Evolutionary conservation across 768 basidiomycete genomes (phyloP), one percentile per base, ranked within the genome.

Genomic region (Rhodotorula kratochvilovae): DNA sequence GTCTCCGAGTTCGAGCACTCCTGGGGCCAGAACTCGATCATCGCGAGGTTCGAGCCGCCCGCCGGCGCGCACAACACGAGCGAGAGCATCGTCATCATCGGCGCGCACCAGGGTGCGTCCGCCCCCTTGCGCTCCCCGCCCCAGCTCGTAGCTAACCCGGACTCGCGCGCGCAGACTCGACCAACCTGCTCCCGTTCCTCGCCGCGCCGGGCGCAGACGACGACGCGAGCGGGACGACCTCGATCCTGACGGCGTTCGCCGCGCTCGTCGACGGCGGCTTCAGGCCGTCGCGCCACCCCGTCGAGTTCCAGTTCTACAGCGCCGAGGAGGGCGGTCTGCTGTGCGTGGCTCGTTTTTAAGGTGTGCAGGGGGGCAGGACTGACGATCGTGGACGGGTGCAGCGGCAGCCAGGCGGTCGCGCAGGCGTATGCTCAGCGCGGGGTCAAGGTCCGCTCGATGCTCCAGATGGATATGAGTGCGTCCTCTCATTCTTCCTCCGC

Each of bases 241-340:
- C 76, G 5, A 79, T 79, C 57, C 73, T 83, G 39, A 78, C 80
- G 64, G 82, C 81, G 21, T 79, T 82, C 78, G 65, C 74, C 25
- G 77, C 78, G 7, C 79, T 83, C 31, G 77, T 79, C 58, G 65
- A 72, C 21, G 66, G 76, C 23, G 77, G 78, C 48, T 82, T 76
- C 73, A 77, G 74, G 13, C 83, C 83, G 27, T 66, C 74, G 16
- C 68, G 66, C 35, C 76, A 77, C n/a, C 81, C 81, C 0, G 80
- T 83, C 60, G 81, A 83, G 68, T 81, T 83, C 72, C 81, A 81
- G 76, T 82, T 79, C 61, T 81, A 79, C 76, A 78, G 76, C 8
- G 82, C 82, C n/a, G 82, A 83, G 71, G 82, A 83, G 71, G 82
- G 82, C 17, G 82, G 82, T 31, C 75, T 83, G 16, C 80, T 82